Conservation (phyloP, 495 filamentous ascomycete genomes). For the Parathielavia appendiculata region DNA sequence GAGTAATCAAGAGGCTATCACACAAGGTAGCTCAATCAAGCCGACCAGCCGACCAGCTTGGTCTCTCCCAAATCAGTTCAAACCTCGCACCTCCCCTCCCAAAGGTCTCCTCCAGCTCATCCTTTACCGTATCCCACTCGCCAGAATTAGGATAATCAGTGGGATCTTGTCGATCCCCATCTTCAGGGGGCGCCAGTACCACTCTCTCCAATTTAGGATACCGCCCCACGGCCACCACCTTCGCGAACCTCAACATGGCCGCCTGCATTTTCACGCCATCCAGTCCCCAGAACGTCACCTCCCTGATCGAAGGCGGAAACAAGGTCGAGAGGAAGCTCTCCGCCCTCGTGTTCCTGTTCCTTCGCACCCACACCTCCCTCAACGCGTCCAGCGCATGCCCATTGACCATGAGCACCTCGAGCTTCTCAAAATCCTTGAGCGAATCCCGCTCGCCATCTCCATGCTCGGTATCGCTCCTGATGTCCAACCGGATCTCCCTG, state of each 20-base stretch:
- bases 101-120: conserved; percentile 6
- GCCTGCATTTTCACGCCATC: background rate
- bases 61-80: conserved; percentile 7
- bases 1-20: too few species aligned
- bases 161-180: background rate
- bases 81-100: conserved; percentile 8
- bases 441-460: background rate
- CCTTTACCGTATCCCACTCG: background rate
- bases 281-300: conserved; percentile 14
- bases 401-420: conserved; percentile 13
- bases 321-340: conserved; percentile 8
- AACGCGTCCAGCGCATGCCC: conserved; percentile 6
- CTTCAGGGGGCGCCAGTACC: conserved; percentile 10
- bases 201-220: conserved; percentile 11
- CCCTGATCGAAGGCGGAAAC: conserved; percentile 8
- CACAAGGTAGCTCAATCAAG: background rate
- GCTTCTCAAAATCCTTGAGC: conserved; percentile 10
- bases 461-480: background rate
- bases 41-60: background rate
- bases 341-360: background rate
- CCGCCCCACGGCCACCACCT: conserved; percentile 6
- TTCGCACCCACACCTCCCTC: conserved; percentile 6
- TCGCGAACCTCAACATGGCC: conserved; percentile 9
- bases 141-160: background rate
- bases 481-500: conserved; percentile 13